Conservation (phyloP, 192 early-diverging fungal genomes). For the Radiomyces spectabilis region DNA sequence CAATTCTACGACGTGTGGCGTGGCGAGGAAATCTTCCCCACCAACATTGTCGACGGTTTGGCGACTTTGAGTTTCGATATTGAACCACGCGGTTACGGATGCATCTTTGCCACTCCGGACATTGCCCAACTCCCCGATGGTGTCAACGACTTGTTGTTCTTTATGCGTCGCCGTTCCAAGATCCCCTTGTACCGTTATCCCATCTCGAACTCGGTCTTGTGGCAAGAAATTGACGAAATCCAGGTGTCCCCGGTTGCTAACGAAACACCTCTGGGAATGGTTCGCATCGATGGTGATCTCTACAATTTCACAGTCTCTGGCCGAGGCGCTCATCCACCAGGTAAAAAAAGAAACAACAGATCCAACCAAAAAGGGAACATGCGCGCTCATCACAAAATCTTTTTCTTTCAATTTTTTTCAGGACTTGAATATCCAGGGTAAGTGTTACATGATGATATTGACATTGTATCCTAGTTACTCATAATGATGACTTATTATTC, state of each 20-base stretch:
- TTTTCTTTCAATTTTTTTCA: no score
- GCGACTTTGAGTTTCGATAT: constrained; percentile 17
- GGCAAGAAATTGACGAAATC: constrained; percentile 14
- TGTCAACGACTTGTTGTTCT: constrained; percentile 1
- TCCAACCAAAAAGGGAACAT: no score
- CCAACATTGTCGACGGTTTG: constrained; percentile 14
- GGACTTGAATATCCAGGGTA: constrained; percentile 8
- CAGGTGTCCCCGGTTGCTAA: background rate
- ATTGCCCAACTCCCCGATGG: background rate
- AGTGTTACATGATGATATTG: no score
- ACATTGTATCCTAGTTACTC: background rate
- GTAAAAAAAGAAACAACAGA: background rate
- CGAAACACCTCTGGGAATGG: constrained; percentile 5
- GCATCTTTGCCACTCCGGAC: constrained; percentile 13
- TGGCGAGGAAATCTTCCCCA: constrained; percentile 6
- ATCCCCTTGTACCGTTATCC: constrained; percentile 4
- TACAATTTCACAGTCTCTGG: constrained; percentile 8
- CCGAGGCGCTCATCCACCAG: constrained; percentile 2
- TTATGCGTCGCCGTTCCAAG: background rate
- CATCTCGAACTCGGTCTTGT: constrained; percentile 5
- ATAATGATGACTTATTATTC: background rate
- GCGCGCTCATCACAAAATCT: no score
- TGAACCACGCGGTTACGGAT: constrained; percentile 14
- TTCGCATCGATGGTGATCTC: constrained; percentile 11
- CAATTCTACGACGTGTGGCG: constrained; percentile 19